These are phyloP conservation scores for Steccherinum ochraceum DNA, from an alignment of 768 basidiomycete species.

Conservation along the genomic window DNA sequence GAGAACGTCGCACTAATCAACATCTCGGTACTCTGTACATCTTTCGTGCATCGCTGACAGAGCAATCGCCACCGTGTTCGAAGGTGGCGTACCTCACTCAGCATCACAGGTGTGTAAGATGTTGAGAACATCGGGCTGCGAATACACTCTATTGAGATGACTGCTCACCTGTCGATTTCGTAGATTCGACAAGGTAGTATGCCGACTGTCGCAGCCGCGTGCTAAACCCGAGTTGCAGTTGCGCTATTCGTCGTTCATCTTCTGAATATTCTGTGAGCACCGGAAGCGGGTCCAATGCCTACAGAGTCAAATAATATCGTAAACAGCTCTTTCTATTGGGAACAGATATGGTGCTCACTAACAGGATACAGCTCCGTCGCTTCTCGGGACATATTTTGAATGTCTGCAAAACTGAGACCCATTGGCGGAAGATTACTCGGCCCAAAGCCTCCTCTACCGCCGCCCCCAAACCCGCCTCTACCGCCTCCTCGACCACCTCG, in stretches of 20 bases:
- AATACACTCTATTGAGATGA: no score
- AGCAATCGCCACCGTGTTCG: no score
- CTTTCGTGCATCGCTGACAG: no score
- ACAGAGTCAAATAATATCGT: constrained; percentile 12
- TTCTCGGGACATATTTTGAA: constrained; percentile 72
- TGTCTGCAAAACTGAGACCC: constrained; percentile 76
- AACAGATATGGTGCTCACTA: constrained; percentile 25
- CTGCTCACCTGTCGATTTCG: constrained; percentile 51
- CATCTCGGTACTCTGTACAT: no score
- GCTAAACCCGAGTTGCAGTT: constrained; percentile 62
- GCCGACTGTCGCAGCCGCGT: constrained; percentile 59
- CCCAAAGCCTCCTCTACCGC: constrained; percentile 39
- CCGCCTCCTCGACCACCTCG: constrained; percentile 50
- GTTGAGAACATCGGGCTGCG: no score
- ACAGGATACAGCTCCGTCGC: constrained; percentile 78
- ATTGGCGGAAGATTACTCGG: constrained; percentile 50
- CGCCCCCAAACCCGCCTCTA: constrained; percentile 56
- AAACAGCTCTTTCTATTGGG: background rate
- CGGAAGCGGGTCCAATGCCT: constrained; percentile 63
- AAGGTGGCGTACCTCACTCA: no score
- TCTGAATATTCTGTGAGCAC: constrained; percentile 58
- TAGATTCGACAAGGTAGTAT: constrained; percentile 70
- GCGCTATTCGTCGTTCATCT: constrained; percentile 60
- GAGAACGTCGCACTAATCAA: no score
- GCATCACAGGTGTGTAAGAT: no score